phyloP scores from a whole-genome alignment of 805 yeast genomes.

The Sungouiella thailandica region DNA sequence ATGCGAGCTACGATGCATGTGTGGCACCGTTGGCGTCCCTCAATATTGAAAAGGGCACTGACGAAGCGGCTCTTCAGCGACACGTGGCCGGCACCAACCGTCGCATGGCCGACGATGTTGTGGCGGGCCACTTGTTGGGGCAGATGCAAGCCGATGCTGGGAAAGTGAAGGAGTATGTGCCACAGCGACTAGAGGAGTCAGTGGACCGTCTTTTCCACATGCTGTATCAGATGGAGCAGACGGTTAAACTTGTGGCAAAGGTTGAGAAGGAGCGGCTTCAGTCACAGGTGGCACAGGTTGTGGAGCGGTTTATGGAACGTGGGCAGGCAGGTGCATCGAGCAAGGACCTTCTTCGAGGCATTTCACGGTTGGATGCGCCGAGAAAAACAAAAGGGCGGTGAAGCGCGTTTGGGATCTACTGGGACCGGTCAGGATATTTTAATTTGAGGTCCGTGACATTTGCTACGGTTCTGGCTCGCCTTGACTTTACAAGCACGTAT shows the following conservation, averaged over 20 bases:
- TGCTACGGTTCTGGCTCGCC: too few relatives aligned
- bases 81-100: neutral
- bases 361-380: constrained; percentile 3
- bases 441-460: too few relatives aligned
- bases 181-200: constrained; percentile 18
- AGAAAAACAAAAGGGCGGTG: too few relatives aligned
- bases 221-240: constrained; percentile 24
- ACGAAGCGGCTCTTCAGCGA: neutral
- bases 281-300: constrained; percentile 8
- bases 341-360: constrained; percentile 3
- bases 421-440: too few relatives aligned
- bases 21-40: constrained; percentile 14
- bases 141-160: constrained; percentile 4
- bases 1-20: constrained; percentile 19
- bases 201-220: constrained; percentile 36
- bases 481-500: too few relatives aligned
- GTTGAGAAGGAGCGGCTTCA: constrained; percentile 5
- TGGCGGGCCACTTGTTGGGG: neutral
- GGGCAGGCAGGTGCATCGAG: neutral
- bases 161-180: constrained; percentile 12
- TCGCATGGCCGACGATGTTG: neutral
- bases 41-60: neutral
- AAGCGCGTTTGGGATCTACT: too few relatives aligned
- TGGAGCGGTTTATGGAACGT: constrained; percentile 8
- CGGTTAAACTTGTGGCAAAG: constrained; percentile 18